Conservation (phyloP, 345 rosid genomes). For the Citrus unshiu region DNA sequence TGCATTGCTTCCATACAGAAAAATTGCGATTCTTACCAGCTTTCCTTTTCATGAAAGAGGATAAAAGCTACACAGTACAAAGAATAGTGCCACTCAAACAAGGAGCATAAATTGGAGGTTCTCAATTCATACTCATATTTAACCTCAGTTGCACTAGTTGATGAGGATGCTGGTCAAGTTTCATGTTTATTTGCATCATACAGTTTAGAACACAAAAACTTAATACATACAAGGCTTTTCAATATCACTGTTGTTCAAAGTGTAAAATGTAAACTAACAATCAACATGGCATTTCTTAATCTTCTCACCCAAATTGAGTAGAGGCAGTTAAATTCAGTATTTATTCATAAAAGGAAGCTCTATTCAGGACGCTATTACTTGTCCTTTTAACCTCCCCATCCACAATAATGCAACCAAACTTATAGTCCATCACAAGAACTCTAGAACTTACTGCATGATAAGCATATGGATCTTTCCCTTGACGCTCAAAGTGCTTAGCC, state of each 20-base stretch:
- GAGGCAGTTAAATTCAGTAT: background rate
- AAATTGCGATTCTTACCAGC: background rate
- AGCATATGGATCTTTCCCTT: slow-evolving; percentile 86
- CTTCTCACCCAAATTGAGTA: background rate
- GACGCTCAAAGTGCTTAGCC: slow-evolving; percentile 92
- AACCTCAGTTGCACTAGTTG: background rate
- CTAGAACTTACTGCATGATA: slow-evolving; percentile 69
- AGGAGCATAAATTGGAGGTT: background rate
- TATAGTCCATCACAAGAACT: background rate
- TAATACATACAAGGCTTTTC: background rate
- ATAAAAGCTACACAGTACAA: background rate
- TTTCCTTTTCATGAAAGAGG: background rate
- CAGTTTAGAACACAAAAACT: background rate
- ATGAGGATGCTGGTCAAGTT: background rate
- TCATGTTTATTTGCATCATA: background rate
- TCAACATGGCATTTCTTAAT: background rate
- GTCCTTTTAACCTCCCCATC: background rate
- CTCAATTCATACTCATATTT: background rate
- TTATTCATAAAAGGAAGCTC: background rate
- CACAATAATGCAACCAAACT: background rate
- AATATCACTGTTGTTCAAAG: background rate
- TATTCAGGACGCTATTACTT: background rate
- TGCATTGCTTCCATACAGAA: background rate
- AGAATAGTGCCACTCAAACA: background rate
- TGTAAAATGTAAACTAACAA: background rate